These are phyloP conservation scores for Trapa bicornis DNA, from an alignment of 345 rosid genomes.

Conservation along the genomic window DNA sequence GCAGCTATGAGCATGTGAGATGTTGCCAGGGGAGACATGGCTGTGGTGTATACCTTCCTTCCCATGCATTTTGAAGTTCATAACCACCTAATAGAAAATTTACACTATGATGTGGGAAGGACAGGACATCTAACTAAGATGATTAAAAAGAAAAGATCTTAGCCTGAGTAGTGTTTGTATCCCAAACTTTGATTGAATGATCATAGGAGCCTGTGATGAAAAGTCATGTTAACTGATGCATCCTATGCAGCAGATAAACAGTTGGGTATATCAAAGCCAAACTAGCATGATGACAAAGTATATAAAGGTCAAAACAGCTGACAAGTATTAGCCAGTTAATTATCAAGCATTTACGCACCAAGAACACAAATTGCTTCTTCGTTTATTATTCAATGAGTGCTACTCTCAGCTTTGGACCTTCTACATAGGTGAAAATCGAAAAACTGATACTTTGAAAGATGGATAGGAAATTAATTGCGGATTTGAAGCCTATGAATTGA, in stretches of 20 bases:
- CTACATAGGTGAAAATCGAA: neutral
- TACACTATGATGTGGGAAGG: neutral
- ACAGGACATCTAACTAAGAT: neutral
- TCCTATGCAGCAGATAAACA: conserved; percentile 66
- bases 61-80: conserved; percentile 90
- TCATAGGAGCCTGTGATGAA: conserved; percentile 82
- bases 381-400: neutral
- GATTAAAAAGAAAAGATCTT: neutral
- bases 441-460: neutral
- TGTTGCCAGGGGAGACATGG: conserved; percentile 81
- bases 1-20: conserved; percentile 87
- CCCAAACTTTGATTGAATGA: conserved; percentile 82
- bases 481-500: neutral
- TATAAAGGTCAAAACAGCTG: neutral
- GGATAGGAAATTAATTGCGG: neutral
- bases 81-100: conserved; percentile 38
- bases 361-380: neutral
- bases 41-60: conserved; percentile 84
- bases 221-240: conserved; percentile 81
- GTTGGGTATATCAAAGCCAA: neutral
- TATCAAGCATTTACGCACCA: neutral
- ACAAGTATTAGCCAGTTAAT: neutral
- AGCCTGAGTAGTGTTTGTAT: conserved; percentile 79
- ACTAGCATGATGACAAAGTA: neutral
- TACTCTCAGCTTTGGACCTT: neutral